phyloP scores from a whole-genome alignment of 192 early-diverging fungal genomes.

The Pilobolus umbonatus region DNA sequence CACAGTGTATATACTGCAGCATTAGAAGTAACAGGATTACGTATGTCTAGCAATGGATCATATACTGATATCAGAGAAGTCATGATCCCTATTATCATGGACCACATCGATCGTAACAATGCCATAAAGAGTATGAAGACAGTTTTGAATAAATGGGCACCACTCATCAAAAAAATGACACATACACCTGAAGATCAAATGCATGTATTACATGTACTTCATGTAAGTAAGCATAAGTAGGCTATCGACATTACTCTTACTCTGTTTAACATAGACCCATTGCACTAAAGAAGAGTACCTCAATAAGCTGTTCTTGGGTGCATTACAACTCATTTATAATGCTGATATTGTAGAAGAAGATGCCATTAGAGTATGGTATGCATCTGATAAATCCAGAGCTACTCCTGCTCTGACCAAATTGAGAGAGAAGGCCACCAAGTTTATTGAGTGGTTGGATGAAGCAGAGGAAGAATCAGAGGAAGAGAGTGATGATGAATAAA shows the following conservation, averaged over 20 bases:
- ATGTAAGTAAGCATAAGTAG: slow-evolving; percentile 13
- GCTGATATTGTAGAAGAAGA: slow-evolving; percentile 81
- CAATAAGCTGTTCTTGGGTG: slow-evolving; percentile 51
- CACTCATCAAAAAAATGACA: slow-evolving; percentile 63
- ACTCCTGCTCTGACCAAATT: slow-evolving; percentile 39
- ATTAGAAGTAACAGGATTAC: slow-evolving; percentile 82
- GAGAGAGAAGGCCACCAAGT: slow-evolving; percentile 53
- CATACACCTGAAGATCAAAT: slow-evolving; percentile 69
- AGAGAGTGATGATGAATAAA: slow-evolving; percentile 14
- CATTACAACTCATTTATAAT: slow-evolving; percentile 69
- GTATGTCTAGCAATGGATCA: slow-evolving; percentile 80
- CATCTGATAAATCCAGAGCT: slow-evolving; percentile 41
- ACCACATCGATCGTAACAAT: slow-evolving; percentile 50
- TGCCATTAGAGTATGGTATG: slow-evolving; percentile 72
- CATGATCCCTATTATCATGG: slow-evolving; percentile 68
- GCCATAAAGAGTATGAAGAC: slow-evolving; percentile 34
- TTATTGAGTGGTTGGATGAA: slow-evolving; percentile 68
- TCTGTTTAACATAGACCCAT: slow-evolving; percentile 33
- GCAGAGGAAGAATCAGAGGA: slow-evolving; percentile 63
- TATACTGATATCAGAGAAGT: slow-evolving; percentile 74
- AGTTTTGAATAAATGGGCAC: slow-evolving; percentile 63
- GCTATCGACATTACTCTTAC: background rate
- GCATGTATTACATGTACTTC: slow-evolving; percentile 52
- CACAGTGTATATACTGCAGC: slow-evolving; percentile 70
- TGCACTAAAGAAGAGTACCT: slow-evolving; percentile 42